Evolutionary conservation across 352 stramenopile species (phyloP).

Genomic region (Elongisporangium undulatum): DNA sequence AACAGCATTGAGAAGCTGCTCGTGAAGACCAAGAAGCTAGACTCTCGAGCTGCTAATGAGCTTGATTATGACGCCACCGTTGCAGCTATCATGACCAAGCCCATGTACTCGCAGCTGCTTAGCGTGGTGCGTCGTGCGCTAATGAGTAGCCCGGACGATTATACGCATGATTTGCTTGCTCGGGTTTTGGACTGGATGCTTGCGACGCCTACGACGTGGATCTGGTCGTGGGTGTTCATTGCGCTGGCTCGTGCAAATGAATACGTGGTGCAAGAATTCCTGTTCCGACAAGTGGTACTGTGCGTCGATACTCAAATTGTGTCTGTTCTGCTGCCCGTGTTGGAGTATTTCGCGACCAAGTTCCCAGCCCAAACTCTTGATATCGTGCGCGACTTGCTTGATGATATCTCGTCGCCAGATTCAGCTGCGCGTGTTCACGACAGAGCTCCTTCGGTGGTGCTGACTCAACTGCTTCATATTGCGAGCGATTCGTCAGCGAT

Average conservation of each 20-base stretch:
- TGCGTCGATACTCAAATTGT: not conserved
- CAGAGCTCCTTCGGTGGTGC: not conserved
- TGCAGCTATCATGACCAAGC: conserved; percentile 27
- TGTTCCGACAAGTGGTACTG: conserved; percentile 31
- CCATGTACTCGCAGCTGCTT: conserved; percentile 40
- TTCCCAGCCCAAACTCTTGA: conserved; percentile 43
- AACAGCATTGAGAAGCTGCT: conserved; percentile 26
- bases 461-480: conserved; percentile 6
- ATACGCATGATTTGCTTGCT: conserved; percentile 13
- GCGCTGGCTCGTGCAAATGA: conserved; percentile 42
- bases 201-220: conserved; percentile 10
- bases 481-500: conserved; percentile 26
- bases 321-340: conserved; percentile 16
- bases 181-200: conserved; percentile 50
- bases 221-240: conserved; percentile 53
- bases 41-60: not conserved
- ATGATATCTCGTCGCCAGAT: conserved; percentile 9
- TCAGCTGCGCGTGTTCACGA: not conserved
- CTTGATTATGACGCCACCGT: conserved; percentile 35
- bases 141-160: conserved; percentile 18
- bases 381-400: conserved; percentile 35
- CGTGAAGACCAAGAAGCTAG: conserved; percentile 7
- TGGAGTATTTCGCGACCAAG: conserved; percentile 38
- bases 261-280: conserved; percentile 36
- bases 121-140: conserved; percentile 36